phyloP scores from a whole-genome alignment of 164 flowering plant species.

The Houttuynia cordata region DNA sequence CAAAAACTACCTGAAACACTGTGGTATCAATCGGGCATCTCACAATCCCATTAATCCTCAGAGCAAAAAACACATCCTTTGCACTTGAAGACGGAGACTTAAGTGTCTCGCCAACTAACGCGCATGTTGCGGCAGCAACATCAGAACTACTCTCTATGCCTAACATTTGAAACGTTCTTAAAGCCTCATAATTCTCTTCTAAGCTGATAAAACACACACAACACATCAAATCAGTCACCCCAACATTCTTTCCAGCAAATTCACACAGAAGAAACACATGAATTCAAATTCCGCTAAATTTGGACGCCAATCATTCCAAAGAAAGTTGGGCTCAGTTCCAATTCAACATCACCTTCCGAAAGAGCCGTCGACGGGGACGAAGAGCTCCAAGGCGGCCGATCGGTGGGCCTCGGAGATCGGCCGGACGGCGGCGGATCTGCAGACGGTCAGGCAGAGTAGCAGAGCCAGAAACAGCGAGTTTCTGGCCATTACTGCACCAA shows the following conservation, averaged over 20 bases:
- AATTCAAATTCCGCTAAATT: not conserved
- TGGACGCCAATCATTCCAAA: not conserved
- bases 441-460: constrained; percentile 26
- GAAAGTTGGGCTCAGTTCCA: constrained; percentile 7
- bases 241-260: not conserved
- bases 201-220: constrained; percentile 30
- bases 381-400: constrained; percentile 67
- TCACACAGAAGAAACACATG: no score
- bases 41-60: constrained; percentile 44
- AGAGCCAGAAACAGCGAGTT: constrained; percentile 37
- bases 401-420: constrained; percentile 72
- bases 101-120: constrained; percentile 32
- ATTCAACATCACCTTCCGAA: constrained; percentile 36
- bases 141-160: constrained; percentile 44
- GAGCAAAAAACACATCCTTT: constrained; percentile 56
- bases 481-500: constrained; percentile 45
- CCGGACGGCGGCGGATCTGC: constrained; percentile 39
- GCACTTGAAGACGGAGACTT: constrained; percentile 38
- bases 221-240: constrained; percentile 4
- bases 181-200: constrained; percentile 76
- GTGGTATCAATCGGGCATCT: constrained; percentile 43
- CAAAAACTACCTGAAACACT: constrained; percentile 43
- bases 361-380: constrained; percentile 46
- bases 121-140: constrained; percentile 33
- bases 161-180: constrained; percentile 63